phyloP scores from a whole-genome alignment of 2,329 filamentous ascomycete genomes.

The Cercospora beticola region DNA sequence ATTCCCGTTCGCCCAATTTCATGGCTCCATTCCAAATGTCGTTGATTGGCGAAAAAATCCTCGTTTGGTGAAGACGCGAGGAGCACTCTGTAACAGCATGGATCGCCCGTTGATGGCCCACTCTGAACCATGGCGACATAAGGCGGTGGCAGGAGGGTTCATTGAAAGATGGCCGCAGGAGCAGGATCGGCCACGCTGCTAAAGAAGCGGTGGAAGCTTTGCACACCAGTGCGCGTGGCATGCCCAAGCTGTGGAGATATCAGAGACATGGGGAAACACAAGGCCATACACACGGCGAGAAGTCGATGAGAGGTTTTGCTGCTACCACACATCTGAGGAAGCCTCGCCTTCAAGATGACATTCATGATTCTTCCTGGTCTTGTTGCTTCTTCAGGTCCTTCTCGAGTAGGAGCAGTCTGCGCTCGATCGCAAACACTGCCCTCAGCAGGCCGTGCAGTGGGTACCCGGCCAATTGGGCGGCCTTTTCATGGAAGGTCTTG shows the following conservation, averaged over 20 bases:
- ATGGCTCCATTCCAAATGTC: conserved; percentile 6
- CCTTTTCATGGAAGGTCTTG: conserved; percentile 52
- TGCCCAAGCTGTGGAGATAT: conserved; percentile 16
- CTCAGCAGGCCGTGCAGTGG: conserved; percentile 52
- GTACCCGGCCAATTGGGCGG: conserved; percentile 52
- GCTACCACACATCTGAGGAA: conserved; percentile 11
- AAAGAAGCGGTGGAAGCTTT: conserved; percentile 22
- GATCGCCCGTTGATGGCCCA: conserved; percentile 11
- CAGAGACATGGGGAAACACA: conserved; percentile 25
- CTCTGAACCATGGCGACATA: conserved; percentile 5
- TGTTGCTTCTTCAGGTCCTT: conserved; percentile 28
- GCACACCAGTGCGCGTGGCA: conserved; percentile 19
- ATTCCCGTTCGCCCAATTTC: neutral
- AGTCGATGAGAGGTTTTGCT: conserved; percentile 5
- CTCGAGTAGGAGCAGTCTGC: conserved; percentile 43
- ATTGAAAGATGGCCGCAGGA: conserved; percentile 16
- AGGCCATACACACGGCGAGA: conserved; percentile 9
- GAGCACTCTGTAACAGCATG: conserved; percentile 15
- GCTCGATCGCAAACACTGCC: conserved; percentile 53
- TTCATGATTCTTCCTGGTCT: conserved; percentile 13
- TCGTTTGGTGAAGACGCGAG: conserved; percentile 7
- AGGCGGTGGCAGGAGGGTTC: conserved; percentile 22
- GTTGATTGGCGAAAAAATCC: conserved; percentile 1
- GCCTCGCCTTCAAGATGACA: conserved; percentile 11
- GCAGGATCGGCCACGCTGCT: conserved; percentile 5